phyloP scores from a whole-genome alignment of 225 moss, liverwort and hornwort genomes.

The Sphagnum tenellum region DNA sequence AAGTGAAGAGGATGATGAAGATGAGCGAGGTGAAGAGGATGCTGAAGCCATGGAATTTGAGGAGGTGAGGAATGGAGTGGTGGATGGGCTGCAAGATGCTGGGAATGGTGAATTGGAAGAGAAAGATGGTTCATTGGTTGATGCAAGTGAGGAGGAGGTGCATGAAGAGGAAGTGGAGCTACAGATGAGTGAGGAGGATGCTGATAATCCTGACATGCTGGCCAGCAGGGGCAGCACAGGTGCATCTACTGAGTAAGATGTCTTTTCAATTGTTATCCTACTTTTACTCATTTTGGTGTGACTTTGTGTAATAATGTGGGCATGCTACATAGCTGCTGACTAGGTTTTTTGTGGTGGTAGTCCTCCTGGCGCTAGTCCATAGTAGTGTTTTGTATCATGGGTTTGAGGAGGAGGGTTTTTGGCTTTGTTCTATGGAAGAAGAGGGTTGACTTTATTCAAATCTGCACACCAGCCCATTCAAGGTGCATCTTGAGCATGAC shows the following conservation, averaged over 20 bases:
- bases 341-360: not conserved
- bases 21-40: constrained; percentile 13
- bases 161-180: constrained; percentile 7
- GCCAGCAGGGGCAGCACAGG: constrained; percentile 33
- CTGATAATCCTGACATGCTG: constrained; percentile 33
- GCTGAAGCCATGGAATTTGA: constrained; percentile 10
- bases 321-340: not conserved
- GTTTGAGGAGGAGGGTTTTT: not conserved
- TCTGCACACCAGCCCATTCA: constrained; percentile 49
- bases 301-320: no score
- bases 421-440: not conserved
- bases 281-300: no score
- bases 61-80: constrained; percentile 13
- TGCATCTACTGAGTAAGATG: constrained; percentile 36
- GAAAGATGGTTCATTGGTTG: constrained; percentile 21
- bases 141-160: constrained; percentile 13
- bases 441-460: constrained; percentile 3
- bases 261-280: no score
- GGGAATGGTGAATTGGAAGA: constrained; percentile 39
- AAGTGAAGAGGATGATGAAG: constrained; percentile 21
- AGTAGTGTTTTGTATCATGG: not conserved
- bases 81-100: constrained; percentile 22
- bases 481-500: constrained; percentile 45
- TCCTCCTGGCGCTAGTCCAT: no score
- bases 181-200: constrained; percentile 14